Percentiles rank a stretch among this genome's conserved stretches.
Evolutionary conservation across 2,329 filamentous ascomycete genomes (phyloP).

Genomic region (Colletotrichum sp.): DNA sequence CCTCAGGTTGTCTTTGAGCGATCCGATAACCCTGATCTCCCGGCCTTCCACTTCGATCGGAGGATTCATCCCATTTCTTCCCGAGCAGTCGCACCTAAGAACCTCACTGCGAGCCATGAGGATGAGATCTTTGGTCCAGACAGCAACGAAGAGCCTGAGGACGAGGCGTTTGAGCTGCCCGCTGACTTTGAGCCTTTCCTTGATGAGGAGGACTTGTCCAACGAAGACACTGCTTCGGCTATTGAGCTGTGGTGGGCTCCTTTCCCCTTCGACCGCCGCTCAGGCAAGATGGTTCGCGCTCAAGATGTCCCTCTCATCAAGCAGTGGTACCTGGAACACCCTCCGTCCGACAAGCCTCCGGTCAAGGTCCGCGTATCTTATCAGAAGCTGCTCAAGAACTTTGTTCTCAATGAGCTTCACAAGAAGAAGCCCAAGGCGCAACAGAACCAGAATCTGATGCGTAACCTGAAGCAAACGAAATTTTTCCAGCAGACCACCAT

Average conservation of each 20-base stretch:
- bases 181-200: slow-evolving; percentile 85
- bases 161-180: slow-evolving; percentile 86
- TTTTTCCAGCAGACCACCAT: slow-evolving; percentile 99
- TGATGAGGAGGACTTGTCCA: slow-evolving; percentile 86
- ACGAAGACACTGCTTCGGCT: slow-evolving; percentile 85
- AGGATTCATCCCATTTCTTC: slow-evolving; percentile 97
- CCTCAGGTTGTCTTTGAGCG: slow-evolving; percentile 92
- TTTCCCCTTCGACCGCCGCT: slow-evolving; percentile 92
- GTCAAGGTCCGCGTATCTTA: slow-evolving; percentile 98
- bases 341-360: slow-evolving; percentile 81
- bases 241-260: slow-evolving; percentile 98
- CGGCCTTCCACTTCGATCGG: slow-evolving; percentile 98
- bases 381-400: slow-evolving; percentile 96
- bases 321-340: slow-evolving; percentile 98
- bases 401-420: slow-evolving; percentile 94
- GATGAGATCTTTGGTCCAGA: slow-evolving; percentile 89
- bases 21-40: slow-evolving; percentile 85
- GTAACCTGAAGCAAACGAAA: slow-evolving; percentile 92
- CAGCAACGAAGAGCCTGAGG: slow-evolving; percentile 75
- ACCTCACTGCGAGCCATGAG: slow-evolving; percentile 89
- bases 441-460: slow-evolving; percentile 90
- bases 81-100: slow-evolving; percentile 90
- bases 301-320: slow-evolving; percentile 97
- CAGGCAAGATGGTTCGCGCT: slow-evolving; percentile 93
- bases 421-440: slow-evolving; percentile 95